Base-by-base conservation (phyloP, 495 filamentous ascomycete species). In the Aspergillus indologenus region DNA sequence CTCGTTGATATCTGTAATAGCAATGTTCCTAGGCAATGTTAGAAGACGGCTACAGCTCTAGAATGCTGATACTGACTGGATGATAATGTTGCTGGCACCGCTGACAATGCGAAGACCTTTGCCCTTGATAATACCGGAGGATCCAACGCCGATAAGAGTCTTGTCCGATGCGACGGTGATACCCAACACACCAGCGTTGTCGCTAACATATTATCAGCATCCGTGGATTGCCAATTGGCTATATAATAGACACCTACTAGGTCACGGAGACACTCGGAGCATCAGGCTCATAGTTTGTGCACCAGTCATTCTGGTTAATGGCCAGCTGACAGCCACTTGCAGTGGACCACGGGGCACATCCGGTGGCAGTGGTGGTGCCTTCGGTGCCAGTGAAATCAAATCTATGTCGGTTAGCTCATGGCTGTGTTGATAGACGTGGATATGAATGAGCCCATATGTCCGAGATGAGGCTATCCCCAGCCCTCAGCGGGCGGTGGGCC, bases 301-400 rank as follows among this genome's bases (percentile, higher is more conserved):
- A 73, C 71, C 71, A 73, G 61, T 62, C 61, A 21, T 65, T 60
- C 9, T 62, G 50, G 21, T 68, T 65, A 45, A 71, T 66, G 15
- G 68, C 71, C 48, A 68, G 67, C 57, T 73, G 71, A 26, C 67
- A 65, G 21, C 65, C 68, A 24, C 63, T 70, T 21, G 58, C 64
- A 50, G 67, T 69, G 57, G 65, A 66, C 0, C 55, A 55, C 12
- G 66, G 70, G 23, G 62, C 62, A 60, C 71, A 71, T 48, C 68
- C 57, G 63, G 67, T 78, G 46, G 72, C 69, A 45, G 68, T 71
- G 45, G 69, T 70, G 11, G 68, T 72, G 48, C 74, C 76, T 58
- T 78, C 67, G 50, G 58, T 78, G 5, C 71, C 72, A 19, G 74
- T 65, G 52, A 75, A 81, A 62, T 81, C 74, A 64, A 77, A 81